Conservation (phyloP, 176 grass and related monocot genomes). For the Raddia guianensis region DNA sequence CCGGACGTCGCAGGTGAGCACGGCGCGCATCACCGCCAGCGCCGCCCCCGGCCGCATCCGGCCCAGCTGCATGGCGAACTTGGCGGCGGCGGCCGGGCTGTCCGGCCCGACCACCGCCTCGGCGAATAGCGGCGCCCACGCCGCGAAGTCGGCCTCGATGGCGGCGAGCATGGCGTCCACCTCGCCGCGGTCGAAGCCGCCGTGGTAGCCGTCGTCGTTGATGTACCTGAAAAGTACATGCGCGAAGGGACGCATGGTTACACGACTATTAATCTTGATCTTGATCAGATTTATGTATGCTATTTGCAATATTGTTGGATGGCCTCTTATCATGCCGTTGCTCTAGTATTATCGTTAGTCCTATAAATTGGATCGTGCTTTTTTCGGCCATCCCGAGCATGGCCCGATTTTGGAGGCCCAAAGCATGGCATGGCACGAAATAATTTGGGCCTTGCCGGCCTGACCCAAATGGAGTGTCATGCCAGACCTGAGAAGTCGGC, state of each 20-base stretch:
- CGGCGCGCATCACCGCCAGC: constrained; percentile 44
- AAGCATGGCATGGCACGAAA: too few relatives aligned
- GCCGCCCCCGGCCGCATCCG: constrained; percentile 65
- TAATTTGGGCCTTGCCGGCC: too few relatives aligned
- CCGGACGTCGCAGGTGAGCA: constrained; percentile 67
- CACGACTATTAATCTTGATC: background rate
- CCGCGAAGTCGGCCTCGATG: constrained; percentile 51
- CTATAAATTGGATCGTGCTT: too few relatives aligned
- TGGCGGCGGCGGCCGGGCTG: constrained; percentile 38
- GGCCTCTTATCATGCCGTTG: too few relatives aligned
- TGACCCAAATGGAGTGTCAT: too few relatives aligned
- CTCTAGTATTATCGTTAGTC: too few relatives aligned
- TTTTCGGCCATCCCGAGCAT: too few relatives aligned
- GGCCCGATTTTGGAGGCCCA: too few relatives aligned
- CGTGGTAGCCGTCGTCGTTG: constrained; percentile 70
- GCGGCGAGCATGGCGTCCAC: constrained; percentile 59
- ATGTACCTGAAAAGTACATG: constrained; percentile 50
- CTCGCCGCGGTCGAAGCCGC: constrained; percentile 58
- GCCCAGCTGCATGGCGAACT: constrained; percentile 50
- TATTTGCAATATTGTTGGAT: too few relatives aligned
- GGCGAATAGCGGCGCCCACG: constrained; percentile 57
- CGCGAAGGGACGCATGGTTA: background rate
- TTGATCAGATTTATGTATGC: too few relatives aligned
- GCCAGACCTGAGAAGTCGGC: too few relatives aligned
- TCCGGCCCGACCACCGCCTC: constrained; percentile 44